Evolutionary conservation across 768 basidiomycete species (phyloP).

Genomic region (Pholiota microspora): DNA sequence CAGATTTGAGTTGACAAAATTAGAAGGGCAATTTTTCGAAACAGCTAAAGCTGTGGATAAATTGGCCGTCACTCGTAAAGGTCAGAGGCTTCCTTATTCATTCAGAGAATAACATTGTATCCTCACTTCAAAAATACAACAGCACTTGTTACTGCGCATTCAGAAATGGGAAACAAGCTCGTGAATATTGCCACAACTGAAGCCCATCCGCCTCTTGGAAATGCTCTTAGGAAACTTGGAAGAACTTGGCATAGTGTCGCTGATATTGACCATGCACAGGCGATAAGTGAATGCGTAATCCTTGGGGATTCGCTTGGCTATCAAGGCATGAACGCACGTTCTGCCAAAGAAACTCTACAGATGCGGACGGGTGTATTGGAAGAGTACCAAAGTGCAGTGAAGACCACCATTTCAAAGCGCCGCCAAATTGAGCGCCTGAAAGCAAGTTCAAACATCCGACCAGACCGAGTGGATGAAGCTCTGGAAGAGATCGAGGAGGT

Average conservation of each 20-base stretch:
- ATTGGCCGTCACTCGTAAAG: conserved; percentile 74
- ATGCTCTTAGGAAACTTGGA: conserved; percentile 83
- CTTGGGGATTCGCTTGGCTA: conserved; percentile 96
- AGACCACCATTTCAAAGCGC: conserved; percentile 89
- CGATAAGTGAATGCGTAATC: conserved; percentile 92
- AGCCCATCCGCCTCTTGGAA: conserved; percentile 78
- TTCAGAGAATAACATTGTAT: too few relatives aligned
- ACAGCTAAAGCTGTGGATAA: conserved; percentile 90
- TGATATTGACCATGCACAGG: conserved; percentile 87
- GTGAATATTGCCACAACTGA: conserved; percentile 89
- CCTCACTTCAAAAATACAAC: conserved; percentile 7
- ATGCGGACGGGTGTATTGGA: conserved; percentile 91
- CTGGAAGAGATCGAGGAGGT: conserved; percentile 94
- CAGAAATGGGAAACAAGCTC: conserved; percentile 93
- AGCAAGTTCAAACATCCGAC: conserved; percentile 80
- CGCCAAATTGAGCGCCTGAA: conserved; percentile 88
- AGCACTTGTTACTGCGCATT: conserved; percentile 78
- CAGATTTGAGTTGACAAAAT: conserved; percentile 86
- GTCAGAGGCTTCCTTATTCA: conserved; percentile 36
- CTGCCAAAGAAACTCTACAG: conserved; percentile 91
- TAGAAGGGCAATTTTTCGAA: conserved; percentile 92
- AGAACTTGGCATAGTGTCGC: conserved; percentile 84
- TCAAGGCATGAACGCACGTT: conserved; percentile 94
- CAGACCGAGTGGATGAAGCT: conserved; percentile 87
- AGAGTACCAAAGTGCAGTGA: conserved; percentile 92